A percentile compares a stretch with the other conserved stretches of the same genome.
These are phyloP conservation scores for Cyberlindnera maclurae DNA, from an alignment of 805 yeast genomes.

Conservation along the genomic window DNA sequence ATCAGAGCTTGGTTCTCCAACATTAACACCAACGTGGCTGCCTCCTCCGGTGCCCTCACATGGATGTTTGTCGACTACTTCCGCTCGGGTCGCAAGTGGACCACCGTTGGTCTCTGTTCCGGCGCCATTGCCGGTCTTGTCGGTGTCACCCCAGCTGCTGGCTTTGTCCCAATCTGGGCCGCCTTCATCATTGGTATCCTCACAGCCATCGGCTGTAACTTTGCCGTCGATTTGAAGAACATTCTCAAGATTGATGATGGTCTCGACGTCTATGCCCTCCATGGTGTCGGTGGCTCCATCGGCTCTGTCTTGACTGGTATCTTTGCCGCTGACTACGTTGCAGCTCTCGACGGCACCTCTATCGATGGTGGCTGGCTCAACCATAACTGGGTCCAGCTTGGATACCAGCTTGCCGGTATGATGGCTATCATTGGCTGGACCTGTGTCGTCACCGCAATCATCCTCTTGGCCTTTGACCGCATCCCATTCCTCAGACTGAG, in stretches of 20 bases:
- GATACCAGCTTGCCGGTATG: conserved; percentile 81
- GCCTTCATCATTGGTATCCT: conserved; percentile 78
- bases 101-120: conserved; percentile 88
- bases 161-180: conserved; percentile 88
- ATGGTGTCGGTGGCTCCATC: conserved; percentile 87
- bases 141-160: conserved; percentile 96
- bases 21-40: conserved; percentile 90
- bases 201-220: conserved; percentile 73
- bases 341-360: conserved; percentile 69
- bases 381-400: conserved; percentile 75
- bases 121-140: conserved; percentile 94
- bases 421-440: conserved; percentile 70
- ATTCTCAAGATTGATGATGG: conserved; percentile 82
- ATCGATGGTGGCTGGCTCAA: conserved; percentile 86
- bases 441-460: conserved; percentile 60
- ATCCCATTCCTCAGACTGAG: conserved; percentile 79
- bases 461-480: conserved; percentile 60
- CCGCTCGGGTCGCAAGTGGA: conserved; percentile 83
- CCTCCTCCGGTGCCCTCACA: conserved; percentile 85
- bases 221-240: conserved; percentile 75
- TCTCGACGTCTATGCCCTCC: conserved; percentile 88
- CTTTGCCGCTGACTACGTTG: conserved; percentile 86
- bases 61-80: conserved; percentile 87
- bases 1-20: conserved; percentile 93
- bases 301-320: conserved; percentile 86